Percentiles rank a stretch among this genome's conserved stretches.
Conservation (phyloP, 2,329 filamentous ascomycete species). For the Epichloe aotearoae region DNA sequence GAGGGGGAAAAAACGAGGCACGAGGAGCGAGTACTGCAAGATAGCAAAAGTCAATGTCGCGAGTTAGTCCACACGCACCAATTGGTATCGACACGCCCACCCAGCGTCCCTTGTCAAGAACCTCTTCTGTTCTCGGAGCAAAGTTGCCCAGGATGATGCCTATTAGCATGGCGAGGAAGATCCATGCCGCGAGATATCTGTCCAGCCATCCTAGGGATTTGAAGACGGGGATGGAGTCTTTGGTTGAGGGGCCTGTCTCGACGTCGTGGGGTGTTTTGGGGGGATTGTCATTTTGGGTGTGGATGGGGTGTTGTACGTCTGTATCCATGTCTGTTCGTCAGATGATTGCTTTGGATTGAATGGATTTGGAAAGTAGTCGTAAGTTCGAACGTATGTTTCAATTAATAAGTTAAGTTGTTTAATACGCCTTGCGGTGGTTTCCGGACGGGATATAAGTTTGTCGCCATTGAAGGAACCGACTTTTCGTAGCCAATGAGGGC, state of each 20-base stretch:
- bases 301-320: background rate
- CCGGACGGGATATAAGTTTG: too few relatives aligned
- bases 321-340: background rate
- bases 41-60: too few relatives aligned
- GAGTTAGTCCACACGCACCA: constrained; percentile 23
- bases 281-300: background rate
- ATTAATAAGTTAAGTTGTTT: too few relatives aligned
- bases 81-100: constrained; percentile 57
- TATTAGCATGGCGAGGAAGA: constrained; percentile 63
- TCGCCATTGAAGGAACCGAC: background rate
- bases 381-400: too few relatives aligned
- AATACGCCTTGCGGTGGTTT: too few relatives aligned
- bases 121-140: constrained; percentile 45
- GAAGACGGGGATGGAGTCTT: constrained; percentile 26
- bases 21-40: too few relatives aligned
- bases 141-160: constrained; percentile 70
- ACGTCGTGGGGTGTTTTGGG: background rate
- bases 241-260: background rate
- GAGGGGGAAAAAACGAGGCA: too few relatives aligned
- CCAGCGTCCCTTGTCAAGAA: constrained; percentile 58
- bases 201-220: constrained; percentile 46
- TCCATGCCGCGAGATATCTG: constrained; percentile 56
- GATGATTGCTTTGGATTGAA: too few relatives aligned
- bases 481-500: background rate
- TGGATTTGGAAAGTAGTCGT: too few relatives aligned